phyloP scores from a whole-genome alignment of 139 green algal species.

The Zygnema circumcarinatum region DNA sequence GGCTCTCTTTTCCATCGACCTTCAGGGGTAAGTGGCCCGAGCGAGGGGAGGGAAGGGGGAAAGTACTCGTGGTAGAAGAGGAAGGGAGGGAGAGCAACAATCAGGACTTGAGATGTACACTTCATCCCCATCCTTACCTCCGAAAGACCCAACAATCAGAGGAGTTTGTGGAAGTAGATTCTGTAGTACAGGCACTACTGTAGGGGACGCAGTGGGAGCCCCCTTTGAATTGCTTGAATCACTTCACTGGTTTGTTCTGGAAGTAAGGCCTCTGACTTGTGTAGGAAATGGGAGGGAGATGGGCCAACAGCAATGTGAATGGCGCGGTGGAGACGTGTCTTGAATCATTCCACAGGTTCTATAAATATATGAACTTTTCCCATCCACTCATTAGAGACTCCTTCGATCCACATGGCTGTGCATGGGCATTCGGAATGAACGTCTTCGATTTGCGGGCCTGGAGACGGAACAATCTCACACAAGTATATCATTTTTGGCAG shows the following conservation, averaged over 20 bases:
- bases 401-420: conserved; percentile 53
- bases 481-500: conserved; percentile 57
- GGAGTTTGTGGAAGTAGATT: no score
- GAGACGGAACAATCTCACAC: conserved; percentile 37
- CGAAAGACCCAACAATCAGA: no score
- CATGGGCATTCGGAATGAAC: conserved; percentile 61
- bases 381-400: conserved; percentile 27
- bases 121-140: background rate
- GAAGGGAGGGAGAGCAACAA: no score
- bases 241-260: no score
- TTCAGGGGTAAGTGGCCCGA: conserved; percentile 10
- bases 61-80: no score
- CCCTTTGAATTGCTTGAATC: no score
- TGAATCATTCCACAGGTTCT: conserved; percentile 52
- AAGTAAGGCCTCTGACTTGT: no score
- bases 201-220: no score
- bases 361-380: conserved; percentile 59
- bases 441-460: conserved; percentile 54
- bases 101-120: no score
- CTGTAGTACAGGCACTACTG: no score
- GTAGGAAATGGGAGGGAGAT: no score
- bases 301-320: conserved; percentile 53
- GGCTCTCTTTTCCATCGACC: conserved; percentile 35
- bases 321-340: conserved; percentile 58
- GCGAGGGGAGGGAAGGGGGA: no score